Evolutionary conservation across 164 flowering plant genomes (phyloP).

Genomic region (Hamamelis virginiana): DNA sequence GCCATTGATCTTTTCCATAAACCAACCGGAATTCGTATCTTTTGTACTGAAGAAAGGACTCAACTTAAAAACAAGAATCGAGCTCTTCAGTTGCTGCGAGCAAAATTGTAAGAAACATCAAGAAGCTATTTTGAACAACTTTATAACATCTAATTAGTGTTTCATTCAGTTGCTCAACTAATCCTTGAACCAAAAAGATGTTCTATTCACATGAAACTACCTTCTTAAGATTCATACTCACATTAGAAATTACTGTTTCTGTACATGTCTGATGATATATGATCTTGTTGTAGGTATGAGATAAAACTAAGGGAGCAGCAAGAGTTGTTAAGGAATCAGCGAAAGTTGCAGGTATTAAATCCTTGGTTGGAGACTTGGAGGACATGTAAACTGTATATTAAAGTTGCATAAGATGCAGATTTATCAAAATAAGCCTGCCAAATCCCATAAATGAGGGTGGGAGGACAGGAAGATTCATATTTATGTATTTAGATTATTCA

Average conservation of each 20-base stretch:
- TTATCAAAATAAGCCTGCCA: background rate
- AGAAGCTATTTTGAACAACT: background rate
- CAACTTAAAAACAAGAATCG: conserved; percentile 78
- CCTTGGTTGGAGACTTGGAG: background rate
- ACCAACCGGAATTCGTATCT: conserved; percentile 97
- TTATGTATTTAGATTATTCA: background rate
- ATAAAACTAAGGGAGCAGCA: conserved; percentile 92
- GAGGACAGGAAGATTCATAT: background rate
- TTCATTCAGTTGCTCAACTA: no score
- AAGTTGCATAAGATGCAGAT: no score
- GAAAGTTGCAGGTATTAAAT: conserved; percentile 72
- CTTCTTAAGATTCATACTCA: background rate
- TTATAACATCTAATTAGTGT: conserved; percentile 4
- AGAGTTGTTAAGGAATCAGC: conserved; percentile 66
- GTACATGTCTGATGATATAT: conserved; percentile 10
- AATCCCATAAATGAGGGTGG: background rate
- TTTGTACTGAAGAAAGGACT: conserved; percentile 96
- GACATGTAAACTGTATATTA: no score
- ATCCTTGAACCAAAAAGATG: no score
- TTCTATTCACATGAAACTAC: background rate
- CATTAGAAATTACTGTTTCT: background rate
- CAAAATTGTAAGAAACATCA: conserved; percentile 73
- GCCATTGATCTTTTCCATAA: conserved; percentile 94
- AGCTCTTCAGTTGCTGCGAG: conserved; percentile 87
- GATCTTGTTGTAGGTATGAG: conserved; percentile 66